Base-by-base conservation (phyloP, 1,139 yeast species). In the Scheffersomyces illinoinensis region DNA sequence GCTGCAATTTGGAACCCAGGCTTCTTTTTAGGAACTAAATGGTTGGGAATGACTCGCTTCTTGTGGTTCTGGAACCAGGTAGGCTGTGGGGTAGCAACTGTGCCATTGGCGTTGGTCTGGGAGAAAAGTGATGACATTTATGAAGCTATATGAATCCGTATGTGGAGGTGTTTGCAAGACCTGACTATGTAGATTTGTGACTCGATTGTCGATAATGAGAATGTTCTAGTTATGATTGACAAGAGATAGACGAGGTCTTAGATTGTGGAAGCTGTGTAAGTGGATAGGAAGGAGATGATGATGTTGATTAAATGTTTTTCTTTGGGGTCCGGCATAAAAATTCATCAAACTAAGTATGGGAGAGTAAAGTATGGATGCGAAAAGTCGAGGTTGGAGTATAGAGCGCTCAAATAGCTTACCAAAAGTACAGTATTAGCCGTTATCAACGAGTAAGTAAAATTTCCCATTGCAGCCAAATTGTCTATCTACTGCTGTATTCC, bases 11-110 rank as follows among this genome's bases (percentile, higher is more conserved):
- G 84, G 66, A 81, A 80, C 5, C 81, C 82, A 3, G 81, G 72
- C 58, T 79, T 79, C 63, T 78, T 74, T 63, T 77, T 78, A 10
- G 84, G 81, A 6, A 77, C 80, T 57, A 81, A 72, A 62, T 81
- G 85, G 60, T 80, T 87, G 20, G 92, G 91, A 53, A 87, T 84
- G 1, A 84, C 78, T 62, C 91, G 77, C 63, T 83, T 85, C 61
- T 82, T 83, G 20, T 85, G 81, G 61, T 83, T 83, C 56, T 81
- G 83, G 62, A 82, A 79, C 90, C 90, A 86, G 43, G 74, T 66
- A 1, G 87, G 86, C 55, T 71, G 63, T 51, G 58, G 63, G 14
- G 53, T 20, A 17, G 47, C 43, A 47, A 53, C 58, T 19, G 50
- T 55, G 46, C 55, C 17, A 17, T 51, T 50, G 24, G 55, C 50